A percentile compares a stretch with the other conserved stretches of the same genome.
Evolutionary conservation across 257 asterid species (phyloP).

Genomic region (Plantago major): DNA sequence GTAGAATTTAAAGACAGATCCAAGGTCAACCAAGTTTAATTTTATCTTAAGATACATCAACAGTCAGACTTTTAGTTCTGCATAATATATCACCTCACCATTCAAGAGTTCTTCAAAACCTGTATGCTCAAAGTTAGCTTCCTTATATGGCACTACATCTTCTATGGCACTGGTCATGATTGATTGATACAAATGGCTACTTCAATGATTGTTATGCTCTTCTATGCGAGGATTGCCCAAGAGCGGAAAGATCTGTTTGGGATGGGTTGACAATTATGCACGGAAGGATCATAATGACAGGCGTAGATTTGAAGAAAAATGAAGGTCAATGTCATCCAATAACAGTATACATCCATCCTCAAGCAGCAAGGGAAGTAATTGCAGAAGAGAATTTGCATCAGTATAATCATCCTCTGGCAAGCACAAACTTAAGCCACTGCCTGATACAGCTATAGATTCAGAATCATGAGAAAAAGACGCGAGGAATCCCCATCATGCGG

Average conservation of each 20-base stretch:
- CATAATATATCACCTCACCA: no score
- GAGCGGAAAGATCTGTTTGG: slow-evolving; percentile 28
- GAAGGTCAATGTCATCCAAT: slow-evolving; percentile 62
- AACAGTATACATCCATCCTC: slow-evolving; percentile 54
- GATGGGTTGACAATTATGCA: slow-evolving; percentile 58
- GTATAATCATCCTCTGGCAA: slow-evolving; percentile 42
- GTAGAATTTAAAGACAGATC: no score
- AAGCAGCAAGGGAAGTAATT: slow-evolving; percentile 51
- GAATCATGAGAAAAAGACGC: slow-evolving; percentile 79
- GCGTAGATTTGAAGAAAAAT: slow-evolving; percentile 53
- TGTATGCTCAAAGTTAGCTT: no score
- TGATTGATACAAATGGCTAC: slow-evolving; percentile 58
- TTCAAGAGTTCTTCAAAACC: no score
- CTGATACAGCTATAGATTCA: slow-evolving; percentile 27
- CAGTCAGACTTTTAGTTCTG: no score
- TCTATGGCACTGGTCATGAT: slow-evolving; percentile 44
- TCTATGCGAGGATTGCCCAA: slow-evolving; percentile 32
- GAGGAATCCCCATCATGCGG: slow-evolving; percentile 69
- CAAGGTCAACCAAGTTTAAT: no score
- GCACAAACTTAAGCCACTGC: slow-evolving; percentile 35
- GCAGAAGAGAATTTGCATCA: slow-evolving; percentile 43
- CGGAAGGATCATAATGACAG: slow-evolving; percentile 41
- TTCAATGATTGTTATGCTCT: slow-evolving; percentile 50
- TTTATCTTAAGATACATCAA: no score
- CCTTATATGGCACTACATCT: slow-evolving; percentile 40